Evolutionary conservation across 116 monocot genomes (phyloP), one percentile per base, ranked within the genome.

Genomic region (Phalaenopsis hybrid): DNA sequence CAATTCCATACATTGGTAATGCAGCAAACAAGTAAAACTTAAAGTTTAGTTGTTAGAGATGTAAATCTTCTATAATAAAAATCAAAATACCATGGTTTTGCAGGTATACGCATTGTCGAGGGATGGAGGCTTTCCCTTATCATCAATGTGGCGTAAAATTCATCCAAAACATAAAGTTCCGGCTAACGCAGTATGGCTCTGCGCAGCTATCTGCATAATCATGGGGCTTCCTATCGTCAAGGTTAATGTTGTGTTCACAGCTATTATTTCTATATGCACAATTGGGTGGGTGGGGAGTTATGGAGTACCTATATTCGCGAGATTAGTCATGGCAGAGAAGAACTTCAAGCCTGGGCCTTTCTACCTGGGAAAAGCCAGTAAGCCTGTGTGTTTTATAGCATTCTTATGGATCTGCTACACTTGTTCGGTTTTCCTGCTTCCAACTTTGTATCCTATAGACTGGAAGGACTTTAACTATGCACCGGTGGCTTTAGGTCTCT

Each of bases 331-430:
- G 90, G 23, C 25, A 0, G 90, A 93, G 79, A 79, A 87, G 52
- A 86, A 90, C 63, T 96, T 96, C 88, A 88, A 88, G 2, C 86
- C 93, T 0, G 96, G 96, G 0, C 93, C 96, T 0, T 93, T 93
- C 80, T 90, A 90, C 77, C 78, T 96, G 20, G 92, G 96, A 13
- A 86, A 57, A 68, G 90, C 87, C 0, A 82, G 92, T 2, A 85
- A 86, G 23, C 92, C 90, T 0, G 72, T 96, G 41, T 91, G 90
- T 81, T 80, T 91, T 67, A 87, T 96, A 20, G 93, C 96, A 2
- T 86, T 96, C n/a, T 17, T 92, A 34, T 93, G 96, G 92, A 93
- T 96, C 59, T 88, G 89, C 75, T 92, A 89, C 85, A 92, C 91
- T 31, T 93, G 92, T 48, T 86, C 91, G 0, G 91, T 91, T 13